A percentile compares a stretch with the other conserved stretches of the same genome.
Evolutionary conservation across 192 early-diverging fungal genomes (phyloP).

Genomic region (Coemansia sp.): DNA sequence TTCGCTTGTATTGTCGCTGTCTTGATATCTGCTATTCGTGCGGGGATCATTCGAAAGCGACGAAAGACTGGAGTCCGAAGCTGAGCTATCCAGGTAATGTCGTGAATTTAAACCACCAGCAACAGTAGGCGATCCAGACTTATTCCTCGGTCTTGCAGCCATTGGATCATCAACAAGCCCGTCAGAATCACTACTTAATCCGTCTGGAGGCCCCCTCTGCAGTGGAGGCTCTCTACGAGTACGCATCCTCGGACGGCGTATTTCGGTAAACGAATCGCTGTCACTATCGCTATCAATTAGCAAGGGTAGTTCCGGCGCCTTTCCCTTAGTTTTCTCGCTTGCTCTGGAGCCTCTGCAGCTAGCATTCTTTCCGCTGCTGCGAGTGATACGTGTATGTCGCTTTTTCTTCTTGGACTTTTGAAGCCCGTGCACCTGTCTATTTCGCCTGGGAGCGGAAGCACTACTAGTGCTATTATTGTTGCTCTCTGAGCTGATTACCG

Average conservation of each 20-base stretch:
- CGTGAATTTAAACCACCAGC: neutral
- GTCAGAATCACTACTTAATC: slow-evolving; percentile 18
- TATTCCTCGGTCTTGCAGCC: neutral
- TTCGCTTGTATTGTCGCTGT: neutral
- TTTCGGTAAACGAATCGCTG: slow-evolving; percentile 34
- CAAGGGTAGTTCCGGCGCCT: neutral
- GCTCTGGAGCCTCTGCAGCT: neutral
- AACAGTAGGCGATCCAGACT: neutral
- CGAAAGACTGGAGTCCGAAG: slow-evolving; percentile 1
- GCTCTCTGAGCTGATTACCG: neutral
- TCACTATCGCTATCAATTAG: slow-evolving; percentile 13
- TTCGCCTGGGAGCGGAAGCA: neutral
- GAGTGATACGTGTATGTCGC: slow-evolving; percentile 11
- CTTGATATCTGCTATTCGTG: neutral
- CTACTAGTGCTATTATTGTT: neutral
- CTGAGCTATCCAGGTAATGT: neutral
- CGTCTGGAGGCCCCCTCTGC: slow-evolving; percentile 13
- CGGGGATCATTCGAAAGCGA: neutral
- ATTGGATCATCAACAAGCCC: slow-evolving; percentile 18
- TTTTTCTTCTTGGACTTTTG: neutral
- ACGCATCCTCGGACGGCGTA: slow-evolving; percentile 8
- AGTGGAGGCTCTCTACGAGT: neutral
- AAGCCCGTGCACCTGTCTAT: neutral
- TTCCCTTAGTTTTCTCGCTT: neutral
- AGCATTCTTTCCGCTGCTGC: neutral